Percentiles rank a stretch among this genome's conserved stretches.
Evolutionary conservation across 345 rosid species (phyloP).

Genomic region (Populus davidiana): DNA sequence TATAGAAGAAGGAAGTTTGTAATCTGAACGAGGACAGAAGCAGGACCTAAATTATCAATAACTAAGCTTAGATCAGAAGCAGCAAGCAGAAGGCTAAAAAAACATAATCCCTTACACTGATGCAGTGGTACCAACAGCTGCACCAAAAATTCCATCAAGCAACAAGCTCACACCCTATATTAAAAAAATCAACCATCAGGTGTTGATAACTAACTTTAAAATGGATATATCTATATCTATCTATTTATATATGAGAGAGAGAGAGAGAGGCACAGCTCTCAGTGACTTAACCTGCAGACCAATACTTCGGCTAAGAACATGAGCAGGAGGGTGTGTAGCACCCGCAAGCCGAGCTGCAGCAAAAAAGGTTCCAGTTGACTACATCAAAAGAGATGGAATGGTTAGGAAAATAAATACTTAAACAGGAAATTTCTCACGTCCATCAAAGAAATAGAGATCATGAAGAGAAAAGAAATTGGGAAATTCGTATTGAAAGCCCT

Average conservation of each 20-base stretch:
- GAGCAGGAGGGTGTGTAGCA: constrained; percentile 94
- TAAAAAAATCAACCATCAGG: neutral
- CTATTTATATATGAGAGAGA: too few species aligned
- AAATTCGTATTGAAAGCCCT: neutral
- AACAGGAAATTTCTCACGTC: constrained; percentile 4
- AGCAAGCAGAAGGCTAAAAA: neutral
- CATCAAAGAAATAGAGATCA: neutral
- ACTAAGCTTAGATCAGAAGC: neutral
- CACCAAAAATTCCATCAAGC: constrained; percentile 84
- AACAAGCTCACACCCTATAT: constrained; percentile 79
- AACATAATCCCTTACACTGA: constrained; percentile 64
- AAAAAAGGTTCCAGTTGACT: constrained; percentile 79
- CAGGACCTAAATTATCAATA: neutral
- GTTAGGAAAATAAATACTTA: neutral
- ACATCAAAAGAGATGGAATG: constrained; percentile 19
- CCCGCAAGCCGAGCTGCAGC: constrained; percentile 92
- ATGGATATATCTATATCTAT: too few species aligned
- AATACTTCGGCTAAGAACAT: constrained; percentile 77
- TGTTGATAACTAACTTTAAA: neutral
- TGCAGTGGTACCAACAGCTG: constrained; percentile 79
- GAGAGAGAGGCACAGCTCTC: neutral
- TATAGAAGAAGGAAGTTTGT: neutral
- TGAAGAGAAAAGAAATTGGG: neutral
- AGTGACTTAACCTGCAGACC: constrained; percentile 68
- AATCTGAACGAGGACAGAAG: neutral